Evolutionary conservation across 2,329 filamentous ascomycete species (phyloP).

Genomic region (Chaetomiaceae sp.): DNA sequence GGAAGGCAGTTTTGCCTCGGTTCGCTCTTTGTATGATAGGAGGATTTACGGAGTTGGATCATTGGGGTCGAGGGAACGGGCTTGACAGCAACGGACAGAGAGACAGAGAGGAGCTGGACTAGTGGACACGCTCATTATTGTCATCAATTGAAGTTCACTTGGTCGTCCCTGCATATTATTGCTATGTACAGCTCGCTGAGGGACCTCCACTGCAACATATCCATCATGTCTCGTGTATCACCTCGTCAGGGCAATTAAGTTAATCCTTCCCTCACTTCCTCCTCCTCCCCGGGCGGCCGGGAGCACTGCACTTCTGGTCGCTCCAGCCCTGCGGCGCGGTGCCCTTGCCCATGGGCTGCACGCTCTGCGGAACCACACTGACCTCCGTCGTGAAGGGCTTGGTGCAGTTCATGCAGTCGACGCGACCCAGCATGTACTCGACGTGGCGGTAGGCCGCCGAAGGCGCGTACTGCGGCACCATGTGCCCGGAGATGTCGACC

Average conservation of each 20-base stretch:
- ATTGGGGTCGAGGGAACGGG: background rate
- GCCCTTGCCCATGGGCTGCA: constrained; percentile 24
- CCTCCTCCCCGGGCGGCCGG: too few species aligned
- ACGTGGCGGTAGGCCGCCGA: constrained; percentile 63
- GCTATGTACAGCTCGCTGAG: background rate
- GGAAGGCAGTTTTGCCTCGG: constrained; percentile 1
- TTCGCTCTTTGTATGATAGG: constrained; percentile 21
- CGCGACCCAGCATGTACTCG: constrained; percentile 68
- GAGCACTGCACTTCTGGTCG: too few species aligned
- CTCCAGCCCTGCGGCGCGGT: constrained; percentile 29
- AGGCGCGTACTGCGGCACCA: constrained; percentile 62
- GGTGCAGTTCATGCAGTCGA: constrained; percentile 46
- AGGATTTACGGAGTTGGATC: background rate
- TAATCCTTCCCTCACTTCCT: too few species aligned
- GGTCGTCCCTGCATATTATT: background rate
- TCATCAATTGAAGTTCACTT: background rate
- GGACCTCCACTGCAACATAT: too few species aligned
- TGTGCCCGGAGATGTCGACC: constrained; percentile 60
- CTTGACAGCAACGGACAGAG: background rate
- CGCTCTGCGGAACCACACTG: constrained; percentile 23
- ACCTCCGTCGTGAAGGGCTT: constrained; percentile 33
- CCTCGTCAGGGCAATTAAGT: too few species aligned
- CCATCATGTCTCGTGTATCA: too few species aligned
- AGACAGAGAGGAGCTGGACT: background rate
- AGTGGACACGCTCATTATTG: constrained; percentile 9